Conservation (phyloP, 2,329 filamentous ascomycete genomes). For the Exophiala viscosa region DNA sequence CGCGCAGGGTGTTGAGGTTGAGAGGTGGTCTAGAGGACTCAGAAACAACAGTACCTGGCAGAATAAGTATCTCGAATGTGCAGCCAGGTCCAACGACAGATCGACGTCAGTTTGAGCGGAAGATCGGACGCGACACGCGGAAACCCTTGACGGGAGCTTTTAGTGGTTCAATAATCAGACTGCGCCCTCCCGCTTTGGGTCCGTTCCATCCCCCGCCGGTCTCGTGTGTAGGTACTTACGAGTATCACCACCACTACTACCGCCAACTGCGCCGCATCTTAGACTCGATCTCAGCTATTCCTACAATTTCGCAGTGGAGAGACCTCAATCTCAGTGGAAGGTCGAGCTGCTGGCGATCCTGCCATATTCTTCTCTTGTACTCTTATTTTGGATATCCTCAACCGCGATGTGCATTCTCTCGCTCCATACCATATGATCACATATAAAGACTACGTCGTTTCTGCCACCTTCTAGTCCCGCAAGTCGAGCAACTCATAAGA, state of each 20-base stretch:
- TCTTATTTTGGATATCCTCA: constrained; percentile 20
- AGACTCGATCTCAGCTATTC: constrained; percentile 2
- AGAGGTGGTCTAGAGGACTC: no score
- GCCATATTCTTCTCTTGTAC: constrained; percentile 21
- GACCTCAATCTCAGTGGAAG: constrained; percentile 30
- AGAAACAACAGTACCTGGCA: not conserved
- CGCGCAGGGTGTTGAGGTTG: no score
- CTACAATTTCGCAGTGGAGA: not conserved
- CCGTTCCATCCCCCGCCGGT: not conserved
- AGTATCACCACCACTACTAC: not conserved
- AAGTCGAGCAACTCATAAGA: not conserved
- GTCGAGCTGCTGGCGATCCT: constrained; percentile 3
- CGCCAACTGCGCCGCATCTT: not conserved
- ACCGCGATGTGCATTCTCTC: constrained; percentile 16
- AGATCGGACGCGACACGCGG: no score
- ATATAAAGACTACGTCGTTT: not conserved
- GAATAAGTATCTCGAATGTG: constrained; percentile 11
- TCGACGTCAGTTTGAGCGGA: not conserved
- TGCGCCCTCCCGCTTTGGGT: not conserved
- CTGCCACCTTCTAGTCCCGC: not conserved
- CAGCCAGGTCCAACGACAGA: not conserved
- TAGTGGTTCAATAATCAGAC: no score
- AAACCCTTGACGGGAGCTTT: no score
- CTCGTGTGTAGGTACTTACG: not conserved
- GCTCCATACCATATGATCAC: constrained; percentile 1